Evolutionary conservation across 306 rosid genomes (phyloP).

Genomic region (Astragalus membranaceus): DNA sequence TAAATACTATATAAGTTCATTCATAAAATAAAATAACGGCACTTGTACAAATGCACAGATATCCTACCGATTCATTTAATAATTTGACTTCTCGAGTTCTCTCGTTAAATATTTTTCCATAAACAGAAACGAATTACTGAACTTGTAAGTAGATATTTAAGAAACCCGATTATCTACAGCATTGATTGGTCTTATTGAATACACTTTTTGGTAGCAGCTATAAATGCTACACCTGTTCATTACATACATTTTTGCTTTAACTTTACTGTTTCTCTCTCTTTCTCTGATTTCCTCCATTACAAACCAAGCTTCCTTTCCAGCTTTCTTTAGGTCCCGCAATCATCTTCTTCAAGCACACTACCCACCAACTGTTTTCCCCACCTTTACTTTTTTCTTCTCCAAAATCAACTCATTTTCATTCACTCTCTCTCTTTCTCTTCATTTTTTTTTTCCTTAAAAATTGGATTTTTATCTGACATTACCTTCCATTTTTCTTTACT

Average conservation of each 20-base stretch:
- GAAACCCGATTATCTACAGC: no score
- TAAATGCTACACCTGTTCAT: conserved; percentile 37
- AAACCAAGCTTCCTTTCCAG: conserved; percentile 81
- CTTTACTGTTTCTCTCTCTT: conserved; percentile 57
- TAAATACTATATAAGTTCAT: no score
- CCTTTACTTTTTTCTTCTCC: conserved; percentile 36
- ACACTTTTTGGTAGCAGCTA: conserved; percentile 36
- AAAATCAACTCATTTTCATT: conserved; percentile 16
- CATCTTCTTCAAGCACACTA: conserved; percentile 36
- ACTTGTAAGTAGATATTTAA: no score
- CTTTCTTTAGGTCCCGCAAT: conserved; percentile 55
- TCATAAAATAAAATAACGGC: no score
- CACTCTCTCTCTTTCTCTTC: conserved; percentile 11
- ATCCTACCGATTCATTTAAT: no score
- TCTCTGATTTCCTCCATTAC: conserved; percentile 68
- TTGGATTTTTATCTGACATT: conserved; percentile 49
- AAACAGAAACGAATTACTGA: no score
- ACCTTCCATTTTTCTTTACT: conserved; percentile 9
- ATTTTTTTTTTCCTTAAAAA: conserved; percentile 36
- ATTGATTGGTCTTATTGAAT: no score
- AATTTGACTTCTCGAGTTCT: no score
- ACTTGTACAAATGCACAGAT: no score
- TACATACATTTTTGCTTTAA: conserved; percentile 36
- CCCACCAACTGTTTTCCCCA: conserved; percentile 73
- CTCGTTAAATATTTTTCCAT: no score